Base-by-base conservation (phyloP, 192 early-diverging fungal genomes). In the Ramicandelaber brevisporus region DNA sequence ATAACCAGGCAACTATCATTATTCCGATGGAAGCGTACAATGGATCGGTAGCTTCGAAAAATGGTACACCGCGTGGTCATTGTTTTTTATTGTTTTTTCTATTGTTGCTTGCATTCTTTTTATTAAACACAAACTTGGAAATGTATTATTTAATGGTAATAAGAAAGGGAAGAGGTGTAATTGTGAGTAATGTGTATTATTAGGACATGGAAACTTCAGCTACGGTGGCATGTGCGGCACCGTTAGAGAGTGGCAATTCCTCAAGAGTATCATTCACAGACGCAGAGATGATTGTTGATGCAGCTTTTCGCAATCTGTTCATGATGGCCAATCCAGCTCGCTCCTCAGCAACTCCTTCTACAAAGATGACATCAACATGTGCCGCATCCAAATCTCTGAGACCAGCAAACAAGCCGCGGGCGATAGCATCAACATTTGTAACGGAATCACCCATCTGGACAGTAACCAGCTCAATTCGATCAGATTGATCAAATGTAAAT, bases 251-350 rank as follows among this genome's bases (percentile, higher is more conserved):
- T 25, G 8, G 8, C 24, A 9, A 25, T 9, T 25, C 11, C 24
- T 9, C 24, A 9, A 11, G 24, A 8, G 8, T 8, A 11, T 11
- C 26, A 30, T 4, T 30, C 4, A 5, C 17, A 18, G 5, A 31
- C 15, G 15, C 14, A 7, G 2, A 17, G 11, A 70, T 44, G 20
- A 61, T 63, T 25, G 40, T 50, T 1, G 70, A 61, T 0, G 92
- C 83, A 0, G 92, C 88, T 39, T 98, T 98, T 27, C 69, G 48
- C 21, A 95, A 27, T 6, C 92, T 36, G 54, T 98, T 98, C 92
- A 98, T 98, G 5, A 98, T 72, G 0, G 92, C 92, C 48, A 93
- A 44, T 1, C 88, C 88, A 41, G 85, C 84, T n/a, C 67, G 34
- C 5, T 56, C 59, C 29, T 98, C 92, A 1, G 45, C 48, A 2